These are phyloP conservation scores for Diaporthe capsici DNA, from an alignment of 2,329 filamentous ascomycete genomes.

Conservation along the genomic window DNA sequence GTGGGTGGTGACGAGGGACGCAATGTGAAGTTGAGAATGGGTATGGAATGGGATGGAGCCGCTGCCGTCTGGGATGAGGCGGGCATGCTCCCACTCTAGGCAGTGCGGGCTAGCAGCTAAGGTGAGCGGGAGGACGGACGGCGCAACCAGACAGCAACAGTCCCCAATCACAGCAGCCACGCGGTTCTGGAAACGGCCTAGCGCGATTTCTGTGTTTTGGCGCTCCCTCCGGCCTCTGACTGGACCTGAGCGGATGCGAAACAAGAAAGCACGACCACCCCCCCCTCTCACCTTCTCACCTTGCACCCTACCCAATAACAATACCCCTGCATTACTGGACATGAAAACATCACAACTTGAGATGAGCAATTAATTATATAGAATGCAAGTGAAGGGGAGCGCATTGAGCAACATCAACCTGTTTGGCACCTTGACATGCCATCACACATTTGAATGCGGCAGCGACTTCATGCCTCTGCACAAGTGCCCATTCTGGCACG, in stretches of 20 bases:
- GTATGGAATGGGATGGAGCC: slow-evolving; percentile 32
- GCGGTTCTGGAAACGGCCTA: slow-evolving; percentile 29
- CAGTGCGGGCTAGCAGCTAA: slow-evolving; percentile 31
- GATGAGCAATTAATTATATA: neutral
- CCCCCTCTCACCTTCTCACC: neutral
- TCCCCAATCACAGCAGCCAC: slow-evolving; percentile 36
- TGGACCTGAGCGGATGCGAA: slow-evolving; percentile 26
- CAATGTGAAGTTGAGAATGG: slow-evolving; percentile 22
- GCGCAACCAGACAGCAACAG: slow-evolving; percentile 27
- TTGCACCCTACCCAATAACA: slow-evolving; percentile 1
- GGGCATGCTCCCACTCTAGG: slow-evolving; percentile 27
- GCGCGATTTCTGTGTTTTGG: slow-evolving; percentile 33
- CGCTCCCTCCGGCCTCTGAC: slow-evolving; percentile 18
- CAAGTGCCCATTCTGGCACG: neutral
- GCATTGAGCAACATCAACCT: neutral
- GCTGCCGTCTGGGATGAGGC: slow-evolving; percentile 26
- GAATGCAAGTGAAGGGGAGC: neutral
- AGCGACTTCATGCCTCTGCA: neutral
- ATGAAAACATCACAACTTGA: slow-evolving; percentile 6
- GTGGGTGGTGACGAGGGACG: slow-evolving; percentile 13
- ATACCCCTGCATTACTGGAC: neutral
- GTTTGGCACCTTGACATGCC: neutral
- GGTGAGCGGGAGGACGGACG: slow-evolving; percentile 22
- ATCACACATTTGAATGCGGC: neutral
- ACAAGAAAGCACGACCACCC: slow-evolving; percentile 15